These are phyloP conservation scores for Hypomyces rosellus DNA, from an alignment of 2,329 filamentous ascomycete genomes.

Conservation along the genomic window DNA sequence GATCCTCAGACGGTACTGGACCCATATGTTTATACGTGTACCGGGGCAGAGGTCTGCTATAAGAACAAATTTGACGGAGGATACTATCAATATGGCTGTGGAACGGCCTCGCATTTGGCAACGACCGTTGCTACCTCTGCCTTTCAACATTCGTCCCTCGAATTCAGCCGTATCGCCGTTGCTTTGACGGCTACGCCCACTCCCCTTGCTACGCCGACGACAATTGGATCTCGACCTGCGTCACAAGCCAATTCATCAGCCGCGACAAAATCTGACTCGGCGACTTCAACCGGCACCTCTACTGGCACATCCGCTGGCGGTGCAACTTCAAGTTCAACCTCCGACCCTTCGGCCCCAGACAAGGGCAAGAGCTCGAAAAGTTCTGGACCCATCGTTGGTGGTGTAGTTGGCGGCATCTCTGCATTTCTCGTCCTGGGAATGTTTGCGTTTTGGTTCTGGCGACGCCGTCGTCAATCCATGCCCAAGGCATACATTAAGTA, in stretches of 20 bases:
- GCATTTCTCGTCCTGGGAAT: constrained; percentile 37
- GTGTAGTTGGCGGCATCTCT: constrained; percentile 46
- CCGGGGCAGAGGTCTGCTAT: constrained; percentile 47
- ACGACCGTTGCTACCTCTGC: constrained; percentile 43
- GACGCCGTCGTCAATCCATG: constrained; percentile 29
- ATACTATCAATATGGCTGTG: constrained; percentile 52
- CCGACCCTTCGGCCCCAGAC: constrained; percentile 22
- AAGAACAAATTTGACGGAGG: constrained; percentile 49
- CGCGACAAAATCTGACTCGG: not conserved
- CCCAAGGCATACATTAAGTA: constrained; percentile 34
- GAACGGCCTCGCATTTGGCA: constrained; percentile 39
- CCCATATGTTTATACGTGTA: constrained; percentile 52
- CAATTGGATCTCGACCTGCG: constrained; percentile 25
- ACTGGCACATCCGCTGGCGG: constrained; percentile 4
- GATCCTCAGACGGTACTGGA: constrained; percentile 44
- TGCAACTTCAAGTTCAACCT: constrained; percentile 10
- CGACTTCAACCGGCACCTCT: not conserved
- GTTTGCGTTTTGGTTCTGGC: constrained; percentile 37
- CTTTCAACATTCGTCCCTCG: constrained; percentile 30
- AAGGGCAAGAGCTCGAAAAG: constrained; percentile 24
- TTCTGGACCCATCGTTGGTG: constrained; percentile 48
- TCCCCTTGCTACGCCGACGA: constrained; percentile 36
- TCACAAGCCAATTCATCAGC: not conserved
- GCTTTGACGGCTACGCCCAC: constrained; percentile 34
- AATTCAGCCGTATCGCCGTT: constrained; percentile 34